Evolutionary conservation across 305 asterid species (phyloP).

Genomic region (Ilex paraguariensis): DNA sequence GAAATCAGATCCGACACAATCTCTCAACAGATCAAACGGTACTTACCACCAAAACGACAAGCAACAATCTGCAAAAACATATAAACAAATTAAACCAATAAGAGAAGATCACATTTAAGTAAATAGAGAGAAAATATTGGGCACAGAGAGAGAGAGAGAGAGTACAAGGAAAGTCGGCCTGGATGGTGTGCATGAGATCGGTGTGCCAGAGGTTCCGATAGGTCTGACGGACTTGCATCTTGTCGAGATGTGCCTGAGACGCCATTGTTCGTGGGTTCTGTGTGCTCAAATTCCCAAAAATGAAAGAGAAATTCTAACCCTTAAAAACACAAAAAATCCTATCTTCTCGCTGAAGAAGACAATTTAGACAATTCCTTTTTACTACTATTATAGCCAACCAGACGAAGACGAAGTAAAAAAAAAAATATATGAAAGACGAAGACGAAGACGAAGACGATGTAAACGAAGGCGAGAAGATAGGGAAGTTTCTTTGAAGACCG

Average conservation of each 20-base stretch:
- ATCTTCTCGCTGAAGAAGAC: no score
- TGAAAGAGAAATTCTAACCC: no score
- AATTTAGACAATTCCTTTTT: no score
- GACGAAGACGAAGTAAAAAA: no score
- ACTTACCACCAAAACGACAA: conserved; percentile 87
- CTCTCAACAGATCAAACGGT: conserved; percentile 7
- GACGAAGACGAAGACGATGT: no score
- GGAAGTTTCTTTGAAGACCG: no score
- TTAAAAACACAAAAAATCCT: no score
- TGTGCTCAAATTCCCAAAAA: background rate
- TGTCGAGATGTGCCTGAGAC: conserved; percentile 49
- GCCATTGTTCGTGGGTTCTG: conserved; percentile 34
- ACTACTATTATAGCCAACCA: no score
- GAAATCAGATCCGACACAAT: background rate
- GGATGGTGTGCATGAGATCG: conserved; percentile 74
- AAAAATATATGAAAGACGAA: no score
- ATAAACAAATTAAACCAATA: conserved; percentile 3
- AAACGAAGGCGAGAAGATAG: no score
- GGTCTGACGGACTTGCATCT: conserved; percentile 73
- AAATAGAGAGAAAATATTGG: no score
- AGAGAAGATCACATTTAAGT: no score
- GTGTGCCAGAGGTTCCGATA: conserved; percentile 90
- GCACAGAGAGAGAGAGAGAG: background rate
- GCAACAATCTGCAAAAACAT: conserved; percentile 73
- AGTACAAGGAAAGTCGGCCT: conserved; percentile 66